These are phyloP conservation scores for Linderina pennispora DNA, from an alignment of 192 early-diverging fungal genomes.

Conservation along the genomic window DNA sequence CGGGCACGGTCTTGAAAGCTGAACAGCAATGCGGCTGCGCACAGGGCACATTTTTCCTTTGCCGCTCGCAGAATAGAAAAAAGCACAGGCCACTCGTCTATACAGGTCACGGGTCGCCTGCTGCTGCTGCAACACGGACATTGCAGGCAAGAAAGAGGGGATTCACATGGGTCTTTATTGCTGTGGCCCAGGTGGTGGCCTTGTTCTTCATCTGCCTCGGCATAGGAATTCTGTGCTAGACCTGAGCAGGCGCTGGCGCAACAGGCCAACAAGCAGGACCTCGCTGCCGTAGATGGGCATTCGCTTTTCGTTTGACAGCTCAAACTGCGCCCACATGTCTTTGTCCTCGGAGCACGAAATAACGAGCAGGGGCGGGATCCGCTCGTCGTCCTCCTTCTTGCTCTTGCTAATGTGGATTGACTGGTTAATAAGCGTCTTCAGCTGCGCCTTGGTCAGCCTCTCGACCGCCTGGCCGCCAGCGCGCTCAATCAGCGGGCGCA, in stretches of 20 bases:
- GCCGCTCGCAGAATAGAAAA: too few relatives aligned
- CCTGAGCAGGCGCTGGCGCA: conserved; percentile 32
- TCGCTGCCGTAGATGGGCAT: conserved; percentile 27
- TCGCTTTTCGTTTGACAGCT: not conserved
- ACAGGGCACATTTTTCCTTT: too few relatives aligned
- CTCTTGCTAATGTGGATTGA: conserved; percentile 5
- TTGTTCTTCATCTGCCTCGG: too few relatives aligned
- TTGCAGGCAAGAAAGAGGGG: too few relatives aligned
- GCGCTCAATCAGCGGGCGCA: conserved; percentile 29
- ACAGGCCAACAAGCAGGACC: conserved; percentile 22
- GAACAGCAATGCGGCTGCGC: too few relatives aligned
- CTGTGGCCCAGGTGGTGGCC: too few relatives aligned
- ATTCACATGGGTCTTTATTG: too few relatives aligned
- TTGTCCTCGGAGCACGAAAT: conserved; percentile 28
- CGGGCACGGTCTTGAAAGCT: too few relatives aligned
- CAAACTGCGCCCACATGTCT: conserved; percentile 27
- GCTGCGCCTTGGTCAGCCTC: conserved; percentile 7
- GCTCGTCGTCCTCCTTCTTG: conserved; percentile 3
- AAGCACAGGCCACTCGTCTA: too few relatives aligned
- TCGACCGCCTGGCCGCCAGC: conserved; percentile 31
- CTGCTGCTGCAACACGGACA: too few relatives aligned
- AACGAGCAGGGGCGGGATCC: conserved; percentile 25
- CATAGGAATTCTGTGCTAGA: too few relatives aligned
- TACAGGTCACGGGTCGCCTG: too few relatives aligned
- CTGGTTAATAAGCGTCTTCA: conserved; percentile 16